Evolutionary conservation across 2,329 filamentous ascomycete species (phyloP).

Genomic region (Colletotrichum brevisporum): DNA sequence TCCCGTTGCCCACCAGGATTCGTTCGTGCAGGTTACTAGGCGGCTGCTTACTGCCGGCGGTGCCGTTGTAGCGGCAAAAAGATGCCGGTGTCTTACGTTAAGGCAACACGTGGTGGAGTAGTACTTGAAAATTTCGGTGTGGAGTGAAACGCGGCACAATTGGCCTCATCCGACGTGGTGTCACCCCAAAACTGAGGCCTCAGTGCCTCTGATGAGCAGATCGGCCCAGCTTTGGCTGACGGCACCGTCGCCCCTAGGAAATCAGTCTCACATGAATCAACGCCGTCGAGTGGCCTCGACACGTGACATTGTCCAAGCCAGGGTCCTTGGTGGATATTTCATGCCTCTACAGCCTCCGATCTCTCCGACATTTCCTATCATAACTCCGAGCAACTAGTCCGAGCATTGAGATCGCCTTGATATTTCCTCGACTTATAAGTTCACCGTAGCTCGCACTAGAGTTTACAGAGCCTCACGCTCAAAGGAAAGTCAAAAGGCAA

Average conservation of each 20-base stretch:
- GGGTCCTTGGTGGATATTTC: neutral
- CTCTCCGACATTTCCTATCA: slow-evolving; percentile 22
- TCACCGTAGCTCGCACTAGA: no score
- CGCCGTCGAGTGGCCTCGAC: slow-evolving; percentile 11
- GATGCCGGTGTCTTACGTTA: slow-evolving; percentile 8
- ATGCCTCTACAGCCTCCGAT: slow-evolving; percentile 11
- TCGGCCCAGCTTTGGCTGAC: slow-evolving; percentile 9
- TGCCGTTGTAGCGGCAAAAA: slow-evolving; percentile 12
- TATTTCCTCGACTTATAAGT: slow-evolving; percentile 23
- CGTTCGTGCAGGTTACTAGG: no score
- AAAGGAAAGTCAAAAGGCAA: neutral
- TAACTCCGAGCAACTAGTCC: slow-evolving; percentile 31
- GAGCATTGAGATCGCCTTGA: neutral
- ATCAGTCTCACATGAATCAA: neutral
- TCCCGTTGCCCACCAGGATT: no score
- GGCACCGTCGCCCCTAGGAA: neutral
- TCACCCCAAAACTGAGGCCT: slow-evolving; percentile 19
- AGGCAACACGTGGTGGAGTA: neutral
- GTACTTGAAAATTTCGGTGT: neutral
- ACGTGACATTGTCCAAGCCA: slow-evolving; percentile 3
- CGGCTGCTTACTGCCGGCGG: neutral
- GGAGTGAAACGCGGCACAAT: neutral
- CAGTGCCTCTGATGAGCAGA: neutral
- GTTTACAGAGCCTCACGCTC: neutral
- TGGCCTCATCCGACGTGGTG: slow-evolving; percentile 8